A percentile compares a stretch with the other conserved stretches of the same genome.
phyloP scores from a whole-genome alignment of 345 rosid species.

The Citrus australasica region DNA sequence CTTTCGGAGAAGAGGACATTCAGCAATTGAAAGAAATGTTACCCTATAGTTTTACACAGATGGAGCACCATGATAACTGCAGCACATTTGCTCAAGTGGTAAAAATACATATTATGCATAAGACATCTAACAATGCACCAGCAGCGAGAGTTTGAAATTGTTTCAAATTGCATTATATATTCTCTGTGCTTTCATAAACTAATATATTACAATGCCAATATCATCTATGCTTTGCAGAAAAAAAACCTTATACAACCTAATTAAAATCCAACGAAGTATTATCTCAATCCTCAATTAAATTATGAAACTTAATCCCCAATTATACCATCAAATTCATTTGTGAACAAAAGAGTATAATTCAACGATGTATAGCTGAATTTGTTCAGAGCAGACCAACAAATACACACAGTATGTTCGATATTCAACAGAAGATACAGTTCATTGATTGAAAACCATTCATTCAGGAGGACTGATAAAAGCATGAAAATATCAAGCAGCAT shows the following conservation, averaged over 20 bases:
- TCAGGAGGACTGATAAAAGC: background rate
- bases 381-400: background rate
- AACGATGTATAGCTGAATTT: background rate
- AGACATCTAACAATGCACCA: background rate
- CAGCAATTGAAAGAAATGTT: background rate
- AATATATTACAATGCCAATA: background rate
- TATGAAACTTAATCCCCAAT: background rate
- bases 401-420: background rate
- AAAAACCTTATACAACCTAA: background rate
- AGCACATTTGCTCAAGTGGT: background rate
- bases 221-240: background rate
- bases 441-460: background rate
- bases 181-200: background rate
- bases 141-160: background rate
- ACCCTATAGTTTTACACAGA: background rate
- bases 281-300: background rate
- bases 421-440: background rate
- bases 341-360: background rate
- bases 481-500: constrained; percentile 8
- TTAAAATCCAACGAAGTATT: background rate
- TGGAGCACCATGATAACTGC: background rate
- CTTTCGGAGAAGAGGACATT: background rate
- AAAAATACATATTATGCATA: background rate
- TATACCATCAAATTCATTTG: background rate
- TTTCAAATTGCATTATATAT: background rate